phyloP scores from a whole-genome alignment of 2,329 filamentous ascomycete species.

The Neonectria punicea region DNA sequence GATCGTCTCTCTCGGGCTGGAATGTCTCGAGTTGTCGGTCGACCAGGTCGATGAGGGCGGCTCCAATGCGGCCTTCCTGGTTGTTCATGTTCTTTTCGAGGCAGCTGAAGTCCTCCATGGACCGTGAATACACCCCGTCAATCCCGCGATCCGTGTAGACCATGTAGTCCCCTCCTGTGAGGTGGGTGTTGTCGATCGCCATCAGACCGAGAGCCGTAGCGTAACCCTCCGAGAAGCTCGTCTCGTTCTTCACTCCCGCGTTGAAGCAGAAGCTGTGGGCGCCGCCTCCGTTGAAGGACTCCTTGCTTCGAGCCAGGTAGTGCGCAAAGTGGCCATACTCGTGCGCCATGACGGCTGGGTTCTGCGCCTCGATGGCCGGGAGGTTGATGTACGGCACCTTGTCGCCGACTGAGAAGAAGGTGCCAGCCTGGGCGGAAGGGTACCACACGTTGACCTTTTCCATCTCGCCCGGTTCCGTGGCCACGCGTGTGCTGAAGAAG shows the following conservation, averaged over 20 bases:
- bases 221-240: conserved; percentile 3
- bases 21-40: not conserved
- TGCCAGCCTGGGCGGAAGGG: not conserved
- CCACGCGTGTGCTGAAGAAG: conserved; percentile 1
- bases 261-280: not conserved
- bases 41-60: not conserved
- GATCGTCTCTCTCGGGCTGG: not conserved
- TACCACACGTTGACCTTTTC: conserved; percentile 1
- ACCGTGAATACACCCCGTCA: not conserved
- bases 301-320: not conserved
- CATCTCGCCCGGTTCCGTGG: not conserved
- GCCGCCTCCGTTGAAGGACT: not conserved
- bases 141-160: not conserved
- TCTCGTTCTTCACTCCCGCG: not conserved
- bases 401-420: not conserved
- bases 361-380: not conserved
- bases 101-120: not conserved
- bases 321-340: conserved; percentile 7
- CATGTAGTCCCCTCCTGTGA: not conserved
- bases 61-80: not conserved
- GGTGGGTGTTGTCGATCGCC: conserved; percentile 3
- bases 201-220: conserved; percentile 3
- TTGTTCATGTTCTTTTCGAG: not conserved
- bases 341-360: conserved; percentile 5
- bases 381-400: not conserved